phyloP scores from a whole-genome alignment of 352 stramenopile genomes.

The Phytophthora litchii region DNA sequence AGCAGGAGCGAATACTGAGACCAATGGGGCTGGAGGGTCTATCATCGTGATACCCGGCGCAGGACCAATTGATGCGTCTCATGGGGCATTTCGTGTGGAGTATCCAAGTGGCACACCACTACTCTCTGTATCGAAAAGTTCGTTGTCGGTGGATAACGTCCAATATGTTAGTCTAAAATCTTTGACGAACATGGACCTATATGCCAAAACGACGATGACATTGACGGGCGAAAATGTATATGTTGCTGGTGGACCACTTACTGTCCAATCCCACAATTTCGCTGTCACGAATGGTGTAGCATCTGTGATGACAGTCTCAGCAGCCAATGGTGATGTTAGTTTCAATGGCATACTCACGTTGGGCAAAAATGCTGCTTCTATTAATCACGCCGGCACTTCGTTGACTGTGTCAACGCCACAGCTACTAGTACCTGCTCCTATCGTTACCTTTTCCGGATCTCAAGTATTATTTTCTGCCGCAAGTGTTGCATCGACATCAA shows the following conservation, averaged over 20 bases:
- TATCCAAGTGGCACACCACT: constrained; percentile 34
- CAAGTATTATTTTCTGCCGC: constrained; percentile 11
- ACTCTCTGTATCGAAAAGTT: constrained; percentile 37
- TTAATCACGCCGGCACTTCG: constrained; percentile 39
- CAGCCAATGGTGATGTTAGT: constrained; percentile 31
- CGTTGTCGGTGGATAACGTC: constrained; percentile 44
- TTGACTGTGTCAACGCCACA: constrained; percentile 37
- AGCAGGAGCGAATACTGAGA: constrained; percentile 35
- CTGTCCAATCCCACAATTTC: constrained; percentile 37
- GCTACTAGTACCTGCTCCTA: constrained; percentile 10
- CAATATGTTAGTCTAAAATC: constrained; percentile 39
- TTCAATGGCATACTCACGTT: constrained; percentile 36
- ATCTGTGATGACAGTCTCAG: constrained; percentile 25
- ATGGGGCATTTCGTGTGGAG: constrained; percentile 52
- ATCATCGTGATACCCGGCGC: constrained; percentile 48
- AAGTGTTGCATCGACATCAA: constrained; percentile 3
- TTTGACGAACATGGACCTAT: constrained; percentile 36
- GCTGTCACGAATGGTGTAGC: constrained; percentile 13
- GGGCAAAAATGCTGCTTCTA: constrained; percentile 18
- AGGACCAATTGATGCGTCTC: constrained; percentile 22
- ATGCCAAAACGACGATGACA: constrained; percentile 35
- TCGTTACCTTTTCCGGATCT: constrained; percentile 13
- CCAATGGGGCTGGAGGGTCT: constrained; percentile 39
- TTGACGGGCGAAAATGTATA: constrained; percentile 33
- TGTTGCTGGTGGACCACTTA: constrained; percentile 34